Percentiles rank a stretch among this genome's conserved stretches.
These are phyloP conservation scores for Rutstroemia sp. DNA, from an alignment of 2,329 filamentous ascomycete species.

Conservation along the genomic window DNA sequence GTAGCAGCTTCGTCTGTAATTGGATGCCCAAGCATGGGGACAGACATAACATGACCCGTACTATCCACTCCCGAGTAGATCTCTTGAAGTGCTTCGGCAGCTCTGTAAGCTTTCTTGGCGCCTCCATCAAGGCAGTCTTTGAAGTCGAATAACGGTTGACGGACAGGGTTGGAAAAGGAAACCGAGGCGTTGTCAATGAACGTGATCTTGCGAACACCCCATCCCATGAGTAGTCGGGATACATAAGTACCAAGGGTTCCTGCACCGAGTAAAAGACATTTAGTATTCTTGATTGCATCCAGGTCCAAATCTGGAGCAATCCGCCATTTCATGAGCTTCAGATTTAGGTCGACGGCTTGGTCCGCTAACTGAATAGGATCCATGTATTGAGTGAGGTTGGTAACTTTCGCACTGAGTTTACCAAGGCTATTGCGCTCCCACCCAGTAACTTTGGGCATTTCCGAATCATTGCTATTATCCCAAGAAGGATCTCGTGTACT, in stretches of 20 bases:
- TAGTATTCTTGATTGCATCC: constrained; percentile 81
- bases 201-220: constrained; percentile 92
- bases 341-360: constrained; percentile 89
- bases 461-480: constrained; percentile 18
- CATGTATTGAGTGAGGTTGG: constrained; percentile 88
- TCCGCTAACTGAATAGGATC: constrained; percentile 82
- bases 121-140: constrained; percentile 83
- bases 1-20: constrained; percentile 65
- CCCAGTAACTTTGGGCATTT: constrained; percentile 84
- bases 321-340: constrained; percentile 98
- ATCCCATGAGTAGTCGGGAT: constrained; percentile 83
- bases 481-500: constrained; percentile 14
- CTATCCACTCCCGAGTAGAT: constrained; percentile 90
- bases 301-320: constrained; percentile 84
- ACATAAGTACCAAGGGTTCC: constrained; percentile 94
- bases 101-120: constrained; percentile 71
- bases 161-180: constrained; percentile 92
- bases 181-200: constrained; percentile 92
- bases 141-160: constrained; percentile 88
- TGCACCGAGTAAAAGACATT: constrained; percentile 82
- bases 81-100: constrained; percentile 70
- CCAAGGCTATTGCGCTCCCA: constrained; percentile 82
- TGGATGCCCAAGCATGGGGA: constrained; percentile 94
- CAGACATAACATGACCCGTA: constrained; percentile 70
- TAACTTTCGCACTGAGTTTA: constrained; percentile 70